Evolutionary conservation across 208 protist genomes (phyloP).

Genomic region (Trypanosoma platydactyli): DNA sequence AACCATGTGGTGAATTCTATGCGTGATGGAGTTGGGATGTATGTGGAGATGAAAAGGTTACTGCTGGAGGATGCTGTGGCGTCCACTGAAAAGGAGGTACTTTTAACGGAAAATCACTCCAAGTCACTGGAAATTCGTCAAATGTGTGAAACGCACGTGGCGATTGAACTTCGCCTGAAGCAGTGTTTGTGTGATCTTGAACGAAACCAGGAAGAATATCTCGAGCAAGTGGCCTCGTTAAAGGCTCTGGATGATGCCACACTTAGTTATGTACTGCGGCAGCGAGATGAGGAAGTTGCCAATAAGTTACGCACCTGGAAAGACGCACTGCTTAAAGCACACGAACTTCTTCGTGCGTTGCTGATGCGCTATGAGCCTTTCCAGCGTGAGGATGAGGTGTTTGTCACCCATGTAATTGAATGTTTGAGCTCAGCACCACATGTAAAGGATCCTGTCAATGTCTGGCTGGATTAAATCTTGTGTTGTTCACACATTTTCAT

Average conservation of each 20-base stretch:
- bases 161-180: constrained; percentile 3
- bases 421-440: constrained; percentile 18
- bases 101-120: neutral
- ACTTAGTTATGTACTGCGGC: constrained; percentile 18
- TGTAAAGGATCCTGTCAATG: constrained; percentile 17
- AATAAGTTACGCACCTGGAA: constrained; percentile 23
- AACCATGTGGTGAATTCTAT: neutral
- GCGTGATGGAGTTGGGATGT: neutral
- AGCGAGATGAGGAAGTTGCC: constrained; percentile 23
- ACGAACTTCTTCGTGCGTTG: constrained; percentile 22
- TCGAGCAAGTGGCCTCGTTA: neutral
- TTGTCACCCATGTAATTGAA: constrained; percentile 23
- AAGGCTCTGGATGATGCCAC: constrained; percentile 26
- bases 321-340: constrained; percentile 13
- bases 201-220: neutral
- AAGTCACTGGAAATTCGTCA: constrained; percentile 5
- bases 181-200: constrained; percentile 10
- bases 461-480: neutral
- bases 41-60: constrained; percentile 9
- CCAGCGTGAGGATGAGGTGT: constrained; percentile 27
- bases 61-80: constrained; percentile 3
- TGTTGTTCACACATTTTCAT: too few species aligned
- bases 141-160: constrained; percentile 11
- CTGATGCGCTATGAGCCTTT: constrained; percentile 34
- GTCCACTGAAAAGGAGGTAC: neutral